Evolutionary conservation across 1,139 yeast genomes (phyloP).

Genomic region (Nakaseomyces uthaithaninus): DNA sequence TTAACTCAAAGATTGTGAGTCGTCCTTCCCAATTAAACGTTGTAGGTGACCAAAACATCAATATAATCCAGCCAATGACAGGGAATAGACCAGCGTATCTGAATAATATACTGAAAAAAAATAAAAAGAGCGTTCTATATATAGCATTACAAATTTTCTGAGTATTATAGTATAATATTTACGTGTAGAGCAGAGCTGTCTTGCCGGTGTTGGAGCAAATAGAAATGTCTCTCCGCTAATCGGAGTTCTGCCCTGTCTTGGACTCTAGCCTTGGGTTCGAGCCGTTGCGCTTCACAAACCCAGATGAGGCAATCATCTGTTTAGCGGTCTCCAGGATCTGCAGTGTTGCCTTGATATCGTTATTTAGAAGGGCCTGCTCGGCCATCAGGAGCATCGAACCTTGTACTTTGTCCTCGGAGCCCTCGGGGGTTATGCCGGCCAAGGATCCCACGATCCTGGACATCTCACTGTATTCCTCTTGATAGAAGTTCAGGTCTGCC

Average conservation of each 20-base stretch:
- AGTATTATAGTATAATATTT: too few relatives aligned
- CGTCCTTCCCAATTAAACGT: not conserved
- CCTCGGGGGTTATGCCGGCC: conserved; percentile 15
- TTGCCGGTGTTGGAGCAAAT: too few relatives aligned
- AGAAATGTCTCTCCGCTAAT: not conserved
- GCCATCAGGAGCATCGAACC: conserved; percentile 14
- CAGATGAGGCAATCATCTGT: conserved; percentile 19
- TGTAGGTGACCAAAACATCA: conserved; percentile 1
- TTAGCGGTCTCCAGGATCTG: conserved; percentile 21
- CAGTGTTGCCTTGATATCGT: conserved; percentile 21
- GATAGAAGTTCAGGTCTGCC: conserved; percentile 59
- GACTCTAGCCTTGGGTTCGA: conserved; percentile 14
- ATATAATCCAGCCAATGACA: not conserved
- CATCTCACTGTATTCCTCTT: conserved; percentile 62
- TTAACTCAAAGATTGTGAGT: not conserved
- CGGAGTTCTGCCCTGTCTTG: conserved; percentile 1
- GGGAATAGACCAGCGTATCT: too few relatives aligned
- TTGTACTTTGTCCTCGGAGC: conserved; percentile 3
- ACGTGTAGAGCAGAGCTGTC: too few relatives aligned
- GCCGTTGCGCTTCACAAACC: conserved; percentile 24
- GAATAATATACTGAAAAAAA: too few relatives aligned
- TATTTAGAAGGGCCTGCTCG: conserved; percentile 21
- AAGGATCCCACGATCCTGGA: conserved; percentile 29
- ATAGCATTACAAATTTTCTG: not conserved
- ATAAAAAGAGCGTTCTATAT: not conserved